A percentile compares a stretch with the other conserved stretches of the same genome.
phyloP scores from a whole-genome alignment of 139 green algal genomes.

The Zygnema circumcarinatum region DNA sequence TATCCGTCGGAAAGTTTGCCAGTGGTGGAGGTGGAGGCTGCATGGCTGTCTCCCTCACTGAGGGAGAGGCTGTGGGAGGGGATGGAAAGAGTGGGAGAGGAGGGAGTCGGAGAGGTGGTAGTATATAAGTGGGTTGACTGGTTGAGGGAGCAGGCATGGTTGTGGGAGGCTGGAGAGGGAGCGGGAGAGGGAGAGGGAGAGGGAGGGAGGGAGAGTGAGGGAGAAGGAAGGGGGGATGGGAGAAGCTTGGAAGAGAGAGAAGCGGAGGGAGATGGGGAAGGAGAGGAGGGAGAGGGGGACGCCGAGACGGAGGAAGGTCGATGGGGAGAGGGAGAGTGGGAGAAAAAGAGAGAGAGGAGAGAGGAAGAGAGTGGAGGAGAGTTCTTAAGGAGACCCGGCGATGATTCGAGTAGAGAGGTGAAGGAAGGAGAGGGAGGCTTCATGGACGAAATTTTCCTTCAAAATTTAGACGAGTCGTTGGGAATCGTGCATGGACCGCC shows the following conservation, averaged over 20 bases:
- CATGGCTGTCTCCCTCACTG: conserved; percentile 20
- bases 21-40: conserved; percentile 37
- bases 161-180: background rate
- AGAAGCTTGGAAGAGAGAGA: no score
- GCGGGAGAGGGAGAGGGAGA: background rate
- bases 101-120: conserved; percentile 9
- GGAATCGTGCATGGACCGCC: conserved; percentile 37
- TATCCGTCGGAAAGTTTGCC: conserved; percentile 37
- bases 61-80: conserved; percentile 16
- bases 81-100: background rate
- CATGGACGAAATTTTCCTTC: background rate
- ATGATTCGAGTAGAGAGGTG: no score
- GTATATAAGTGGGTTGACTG: conserved; percentile 48
- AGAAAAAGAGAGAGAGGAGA: no score
- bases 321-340: background rate
- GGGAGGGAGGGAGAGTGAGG: background rate
- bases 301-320: background rate
- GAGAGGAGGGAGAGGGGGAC: background rate
- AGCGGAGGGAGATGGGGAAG: no score
- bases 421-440: background rate
- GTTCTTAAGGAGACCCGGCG: no score
- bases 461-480: conserved; percentile 26
- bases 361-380: no score
- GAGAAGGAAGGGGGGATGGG: no score
- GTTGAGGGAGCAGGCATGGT: conserved; percentile 33